These are phyloP conservation scores for Aspergillus thermomutatus DNA, from an alignment of 2,329 filamentous ascomycete species.

Conservation along the genomic window DNA sequence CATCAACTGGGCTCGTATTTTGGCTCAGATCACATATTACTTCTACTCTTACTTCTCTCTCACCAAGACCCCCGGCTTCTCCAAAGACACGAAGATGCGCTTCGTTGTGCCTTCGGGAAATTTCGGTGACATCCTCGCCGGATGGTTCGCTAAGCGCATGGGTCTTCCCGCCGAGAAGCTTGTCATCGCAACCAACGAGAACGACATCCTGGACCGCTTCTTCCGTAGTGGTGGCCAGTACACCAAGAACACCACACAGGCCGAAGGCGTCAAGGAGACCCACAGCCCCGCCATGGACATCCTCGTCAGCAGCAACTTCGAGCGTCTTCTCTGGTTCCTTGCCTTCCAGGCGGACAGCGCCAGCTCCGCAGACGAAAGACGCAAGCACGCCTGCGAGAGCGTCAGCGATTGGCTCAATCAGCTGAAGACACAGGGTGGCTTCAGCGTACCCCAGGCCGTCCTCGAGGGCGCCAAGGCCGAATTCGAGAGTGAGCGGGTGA, in stretches of 20 bases:
- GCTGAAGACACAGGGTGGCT: conserved; percentile 78
- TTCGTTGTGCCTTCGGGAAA: conserved; percentile 94
- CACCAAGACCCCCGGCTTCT: conserved; percentile 57
- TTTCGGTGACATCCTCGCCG: conserved; percentile 86
- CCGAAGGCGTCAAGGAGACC: conserved; percentile 80
- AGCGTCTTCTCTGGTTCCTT: conserved; percentile 90
- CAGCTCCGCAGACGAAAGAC: conserved; percentile 42
- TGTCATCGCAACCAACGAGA: conserved; percentile 92
- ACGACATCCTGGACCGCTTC: conserved; percentile 94
- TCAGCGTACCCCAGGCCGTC: conserved; percentile 73
- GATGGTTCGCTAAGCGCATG: conserved; percentile 90
- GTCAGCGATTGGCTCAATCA: conserved; percentile 75
- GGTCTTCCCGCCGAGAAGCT: conserved; percentile 84
- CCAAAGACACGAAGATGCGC: conserved; percentile 59
- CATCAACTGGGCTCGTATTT: conserved; percentile 93
- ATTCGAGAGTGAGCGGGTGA: conserved; percentile 75
- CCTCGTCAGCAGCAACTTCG: conserved; percentile 92
- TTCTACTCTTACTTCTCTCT: conserved; percentile 92
- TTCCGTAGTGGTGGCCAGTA: conserved; percentile 80
- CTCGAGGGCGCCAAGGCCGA: conserved; percentile 66
- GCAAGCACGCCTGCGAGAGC: conserved; percentile 62
- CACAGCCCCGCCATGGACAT: conserved; percentile 97
- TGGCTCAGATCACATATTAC: conserved; percentile 97
- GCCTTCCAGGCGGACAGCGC: conserved; percentile 58
- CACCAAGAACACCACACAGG: conserved; percentile 69